Conservation (phyloP, 345 rosid genomes). For the Lepidium didymum region DNA sequence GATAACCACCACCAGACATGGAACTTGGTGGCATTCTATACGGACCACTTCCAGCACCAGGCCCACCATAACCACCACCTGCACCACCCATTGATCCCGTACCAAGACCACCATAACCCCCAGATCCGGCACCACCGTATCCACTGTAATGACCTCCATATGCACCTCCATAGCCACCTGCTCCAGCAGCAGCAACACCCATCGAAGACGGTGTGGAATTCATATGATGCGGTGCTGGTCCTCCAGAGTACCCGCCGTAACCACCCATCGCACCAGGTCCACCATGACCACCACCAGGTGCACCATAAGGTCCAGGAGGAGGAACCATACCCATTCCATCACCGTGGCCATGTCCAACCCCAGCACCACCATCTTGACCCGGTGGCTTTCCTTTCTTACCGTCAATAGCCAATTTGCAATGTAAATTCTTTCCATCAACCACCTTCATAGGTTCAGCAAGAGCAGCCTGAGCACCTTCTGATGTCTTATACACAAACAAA, state of each 20-base stretch:
- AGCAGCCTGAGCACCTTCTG: slow-evolving; percentile 75
- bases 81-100: slow-evolving; percentile 22
- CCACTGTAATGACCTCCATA: slow-evolving; percentile 49
- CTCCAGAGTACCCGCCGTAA: slow-evolving; percentile 44
- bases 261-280: slow-evolving; percentile 32
- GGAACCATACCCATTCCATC: slow-evolving; percentile 62
- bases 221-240: slow-evolving; percentile 47
- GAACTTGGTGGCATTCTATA: slow-evolving; percentile 60
- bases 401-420: slow-evolving; percentile 70
- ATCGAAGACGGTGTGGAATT: slow-evolving; percentile 42
- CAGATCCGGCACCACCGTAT: slow-evolving; percentile 56
- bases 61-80: slow-evolving; percentile 35
- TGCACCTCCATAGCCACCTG: slow-evolving; percentile 39
- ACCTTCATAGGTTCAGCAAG: slow-evolving; percentile 64
- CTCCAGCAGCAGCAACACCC: slow-evolving; percentile 26
- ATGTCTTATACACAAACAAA: slow-evolving; percentile 70
- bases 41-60: slow-evolving; percentile 43
- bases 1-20: slow-evolving; percentile 63
- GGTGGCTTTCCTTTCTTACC: slow-evolving; percentile 63
- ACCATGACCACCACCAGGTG: slow-evolving; percentile 39
- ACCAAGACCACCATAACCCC: slow-evolving; percentile 37
- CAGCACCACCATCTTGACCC: slow-evolving; percentile 33
- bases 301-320: slow-evolving; percentile 38
- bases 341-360: slow-evolving; percentile 38
- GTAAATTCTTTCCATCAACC: slow-evolving; percentile 65